A percentile compares a stretch with the other conserved stretches of the same genome.
Conservation (phyloP, 108 stramenopile species). For the Bacterosira constricta region DNA sequence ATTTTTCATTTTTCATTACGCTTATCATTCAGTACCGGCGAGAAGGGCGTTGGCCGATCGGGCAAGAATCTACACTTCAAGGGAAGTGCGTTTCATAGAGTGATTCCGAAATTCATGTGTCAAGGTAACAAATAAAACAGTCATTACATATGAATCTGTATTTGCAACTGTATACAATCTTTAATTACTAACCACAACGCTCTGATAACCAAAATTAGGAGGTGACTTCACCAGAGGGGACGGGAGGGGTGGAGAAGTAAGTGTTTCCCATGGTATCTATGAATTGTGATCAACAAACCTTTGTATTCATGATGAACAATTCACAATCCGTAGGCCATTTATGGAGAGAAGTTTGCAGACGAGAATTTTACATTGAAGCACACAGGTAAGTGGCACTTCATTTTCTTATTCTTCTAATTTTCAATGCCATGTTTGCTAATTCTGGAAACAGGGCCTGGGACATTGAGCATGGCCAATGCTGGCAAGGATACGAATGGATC, state of each 20-base stretch:
- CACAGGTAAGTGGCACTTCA: slow-evolving; percentile 23
- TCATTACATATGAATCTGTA: too few relatives aligned
- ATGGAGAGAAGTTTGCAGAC: slow-evolving; percentile 91
- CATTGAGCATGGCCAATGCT: slow-evolving; percentile 93
- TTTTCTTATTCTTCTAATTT: not conserved
- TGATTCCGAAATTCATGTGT: slow-evolving; percentile 93
- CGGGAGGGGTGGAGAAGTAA: slow-evolving; percentile 61
- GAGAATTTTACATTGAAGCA: slow-evolving; percentile 95
- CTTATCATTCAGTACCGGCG: too few relatives aligned
- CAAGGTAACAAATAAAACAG: slow-evolving; percentile 34
- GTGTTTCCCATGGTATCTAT: not conserved
- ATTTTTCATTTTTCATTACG: slow-evolving; percentile 1
- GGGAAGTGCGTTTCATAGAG: slow-evolving; percentile 93
- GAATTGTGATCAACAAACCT: not conserved
- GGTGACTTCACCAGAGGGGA: slow-evolving; percentile 83
- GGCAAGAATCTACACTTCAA: slow-evolving; percentile 88
- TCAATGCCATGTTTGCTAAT: slow-evolving; percentile 4
- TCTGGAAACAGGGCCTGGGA: slow-evolving; percentile 46
- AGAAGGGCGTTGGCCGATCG: slow-evolving; percentile 73
- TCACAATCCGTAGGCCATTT: slow-evolving; percentile 85
- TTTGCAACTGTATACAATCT: too few relatives aligned
- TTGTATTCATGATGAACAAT: slow-evolving; percentile 22
- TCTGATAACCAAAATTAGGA: not conserved
- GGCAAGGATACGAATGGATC: slow-evolving; percentile 94
- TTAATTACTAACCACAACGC: not conserved